A percentile compares a stretch with the other conserved stretches of the same genome.
Conservation (phyloP, 202 grass and related monocot species). For the Thinopyrum obtusiflorum region DNA sequence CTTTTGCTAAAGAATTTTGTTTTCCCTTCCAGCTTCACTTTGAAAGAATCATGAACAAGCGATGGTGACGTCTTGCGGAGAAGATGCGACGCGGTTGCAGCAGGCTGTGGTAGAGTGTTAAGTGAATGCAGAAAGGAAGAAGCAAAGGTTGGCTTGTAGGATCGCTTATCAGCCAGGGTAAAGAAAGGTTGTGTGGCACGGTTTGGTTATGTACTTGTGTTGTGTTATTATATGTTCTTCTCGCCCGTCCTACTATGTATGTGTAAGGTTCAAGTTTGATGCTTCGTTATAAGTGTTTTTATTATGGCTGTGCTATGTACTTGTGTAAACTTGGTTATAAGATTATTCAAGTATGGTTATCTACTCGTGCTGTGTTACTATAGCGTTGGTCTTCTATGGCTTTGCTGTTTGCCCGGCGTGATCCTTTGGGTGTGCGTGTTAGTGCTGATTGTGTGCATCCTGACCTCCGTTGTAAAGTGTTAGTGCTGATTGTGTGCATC, state of each 20-base stretch:
- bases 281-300: too few relatives aligned
- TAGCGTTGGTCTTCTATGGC: too few relatives aligned
- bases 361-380: too few relatives aligned
- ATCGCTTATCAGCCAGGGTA: neutral
- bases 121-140: neutral
- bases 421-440: too few relatives aligned
- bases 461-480: too few relatives aligned
- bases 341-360: too few relatives aligned
- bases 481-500: too few relatives aligned
- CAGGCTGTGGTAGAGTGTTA: neutral
- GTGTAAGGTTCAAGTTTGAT: neutral
- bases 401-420: too few relatives aligned
- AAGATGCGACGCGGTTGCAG: constrained; percentile 6
- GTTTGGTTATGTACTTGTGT: neutral
- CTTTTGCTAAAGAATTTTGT: constrained; percentile 5
- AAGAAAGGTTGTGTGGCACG: neutral
- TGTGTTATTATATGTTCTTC: neutral
- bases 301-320: neutral
- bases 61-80: neutral
- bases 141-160: neutral
- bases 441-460: too few relatives aligned
- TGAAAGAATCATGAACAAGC: neutral
- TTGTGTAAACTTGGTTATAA: neutral
- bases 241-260: neutral
- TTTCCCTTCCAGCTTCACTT: neutral